Percentiles rank a stretch among this genome's conserved stretches.
Evolutionary conservation across 768 basidiomycete genomes (phyloP).

Genomic region (Leccinum pellstonianum): DNA sequence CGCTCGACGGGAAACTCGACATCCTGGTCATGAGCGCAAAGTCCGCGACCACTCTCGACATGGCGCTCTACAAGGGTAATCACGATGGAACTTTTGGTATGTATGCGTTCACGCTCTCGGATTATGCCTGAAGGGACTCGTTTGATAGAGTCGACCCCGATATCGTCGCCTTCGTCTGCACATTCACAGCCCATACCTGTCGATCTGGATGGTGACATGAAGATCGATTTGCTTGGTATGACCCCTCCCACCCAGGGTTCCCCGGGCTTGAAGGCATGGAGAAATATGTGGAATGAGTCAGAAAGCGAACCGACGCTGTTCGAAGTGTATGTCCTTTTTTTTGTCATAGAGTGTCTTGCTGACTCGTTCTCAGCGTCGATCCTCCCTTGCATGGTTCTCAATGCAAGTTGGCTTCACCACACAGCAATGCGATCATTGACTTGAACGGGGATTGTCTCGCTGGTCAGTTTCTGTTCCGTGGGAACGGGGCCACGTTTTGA

Average conservation of each 20-base stretch:
- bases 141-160: constrained; percentile 33
- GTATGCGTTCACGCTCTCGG: constrained; percentile 16
- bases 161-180: constrained; percentile 61
- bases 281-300: constrained; percentile 74
- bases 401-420: constrained; percentile 83
- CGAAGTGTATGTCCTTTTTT: constrained; percentile 50
- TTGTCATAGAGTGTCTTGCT: constrained; percentile 3
- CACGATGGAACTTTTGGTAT: constrained; percentile 65
- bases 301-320: constrained; percentile 54
- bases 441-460: constrained; percentile 95
- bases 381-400: constrained; percentile 60
- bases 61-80: constrained; percentile 69
- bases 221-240: constrained; percentile 81
- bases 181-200: constrained; percentile 80
- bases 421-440: constrained; percentile 93
- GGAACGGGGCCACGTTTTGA: neutral
- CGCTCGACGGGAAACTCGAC: constrained; percentile 89
- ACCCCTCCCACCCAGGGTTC: constrained; percentile 40
- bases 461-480: constrained; percentile 40
- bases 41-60: constrained; percentile 50
- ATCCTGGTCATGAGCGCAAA: constrained; percentile 81
- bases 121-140: neutral
- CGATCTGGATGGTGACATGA: constrained; percentile 86
- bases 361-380: constrained; percentile 42
- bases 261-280: constrained; percentile 63